Percentiles rank a stretch among this genome's conserved stretches.
Evolutionary conservation across 2,329 filamentous ascomycete species (phyloP).

Genomic region (Phialophora tarda): DNA sequence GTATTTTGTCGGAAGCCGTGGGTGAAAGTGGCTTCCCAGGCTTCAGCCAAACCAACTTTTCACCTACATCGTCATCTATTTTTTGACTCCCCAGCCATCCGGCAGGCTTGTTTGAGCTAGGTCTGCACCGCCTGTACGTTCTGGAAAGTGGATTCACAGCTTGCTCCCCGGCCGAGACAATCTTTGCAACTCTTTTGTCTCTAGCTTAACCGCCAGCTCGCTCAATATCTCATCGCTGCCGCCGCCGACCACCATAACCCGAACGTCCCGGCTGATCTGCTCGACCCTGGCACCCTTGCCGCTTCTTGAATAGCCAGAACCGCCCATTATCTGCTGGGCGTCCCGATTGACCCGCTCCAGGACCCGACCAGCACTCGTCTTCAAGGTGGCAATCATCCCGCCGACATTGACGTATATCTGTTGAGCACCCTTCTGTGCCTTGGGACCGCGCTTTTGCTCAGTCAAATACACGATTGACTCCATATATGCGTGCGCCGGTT

Average conservation of each 20-base stretch:
- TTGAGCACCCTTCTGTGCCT: slow-evolving; percentile 1
- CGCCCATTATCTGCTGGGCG: slow-evolving; percentile 66
- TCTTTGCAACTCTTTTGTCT: slow-evolving; percentile 67
- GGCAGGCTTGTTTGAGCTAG: background rate
- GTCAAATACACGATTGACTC: slow-evolving; percentile 37
- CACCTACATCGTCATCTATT: background rate
- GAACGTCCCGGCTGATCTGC: slow-evolving; percentile 68
- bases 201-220: slow-evolving; percentile 70
- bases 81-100: background rate
- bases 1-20: slow-evolving; percentile 15
- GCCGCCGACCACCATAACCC: slow-evolving; percentile 67
- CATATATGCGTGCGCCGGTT: slow-evolving; percentile 62
- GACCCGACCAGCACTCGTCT: slow-evolving; percentile 64
- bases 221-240: slow-evolving; percentile 75
- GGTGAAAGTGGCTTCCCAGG: slow-evolving; percentile 3
- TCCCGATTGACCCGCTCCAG: slow-evolving; percentile 61
- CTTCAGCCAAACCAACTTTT: background rate
- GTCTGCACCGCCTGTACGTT: background rate
- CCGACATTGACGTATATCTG: slow-evolving; percentile 55
- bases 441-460: slow-evolving; percentile 20
- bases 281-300: slow-evolving; percentile 75
- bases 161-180: slow-evolving; percentile 35
- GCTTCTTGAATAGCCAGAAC: slow-evolving; percentile 71
- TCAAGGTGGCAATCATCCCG: slow-evolving; percentile 72
- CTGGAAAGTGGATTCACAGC: slow-evolving; percentile 26